phyloP scores from a whole-genome alignment of 2,329 filamentous ascomycete species.

The Diaporthe destruens region DNA sequence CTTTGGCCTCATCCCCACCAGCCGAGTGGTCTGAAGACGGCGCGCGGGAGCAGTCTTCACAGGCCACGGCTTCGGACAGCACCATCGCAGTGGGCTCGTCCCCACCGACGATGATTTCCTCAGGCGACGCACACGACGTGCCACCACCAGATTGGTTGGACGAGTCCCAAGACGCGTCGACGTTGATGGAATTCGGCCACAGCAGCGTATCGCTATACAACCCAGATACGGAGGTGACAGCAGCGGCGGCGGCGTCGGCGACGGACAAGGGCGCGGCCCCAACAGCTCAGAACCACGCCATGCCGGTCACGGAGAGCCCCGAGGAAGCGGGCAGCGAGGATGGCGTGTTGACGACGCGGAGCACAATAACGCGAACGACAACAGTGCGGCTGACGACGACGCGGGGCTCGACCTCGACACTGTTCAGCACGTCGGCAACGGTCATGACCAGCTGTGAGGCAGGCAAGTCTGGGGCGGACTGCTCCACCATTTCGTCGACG shows the following conservation, averaged over 20 bases:
- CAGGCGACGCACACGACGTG: not conserved
- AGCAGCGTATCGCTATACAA: slow-evolving; percentile 10
- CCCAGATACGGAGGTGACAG: not conserved
- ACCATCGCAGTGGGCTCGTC: not conserved
- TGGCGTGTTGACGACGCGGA: not conserved
- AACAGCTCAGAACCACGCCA: not conserved
- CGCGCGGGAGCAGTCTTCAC: not conserved
- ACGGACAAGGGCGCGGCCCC: not conserved
- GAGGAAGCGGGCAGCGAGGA: no score
- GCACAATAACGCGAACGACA: slow-evolving; percentile 10
- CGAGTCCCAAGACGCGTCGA: not conserved
- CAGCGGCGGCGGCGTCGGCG: not conserved
- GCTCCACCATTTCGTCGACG: slow-evolving; percentile 16
- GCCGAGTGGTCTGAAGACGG: not conserved
- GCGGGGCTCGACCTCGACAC: not conserved
- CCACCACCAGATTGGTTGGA: no score
- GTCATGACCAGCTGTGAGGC: not conserved
- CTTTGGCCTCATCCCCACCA: not conserved
- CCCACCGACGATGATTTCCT: not conserved
- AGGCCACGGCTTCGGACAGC: not conserved
- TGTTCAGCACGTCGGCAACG: slow-evolving; percentile 1
- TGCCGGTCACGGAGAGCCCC: not conserved
- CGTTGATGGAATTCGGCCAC: not conserved
- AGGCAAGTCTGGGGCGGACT: slow-evolving; percentile 9
- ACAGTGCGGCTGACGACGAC: slow-evolving; percentile 20